These are phyloP conservation scores for Solanum hybrid DNA, from an alignment of 305 asterid species.

Conservation along the genomic window DNA sequence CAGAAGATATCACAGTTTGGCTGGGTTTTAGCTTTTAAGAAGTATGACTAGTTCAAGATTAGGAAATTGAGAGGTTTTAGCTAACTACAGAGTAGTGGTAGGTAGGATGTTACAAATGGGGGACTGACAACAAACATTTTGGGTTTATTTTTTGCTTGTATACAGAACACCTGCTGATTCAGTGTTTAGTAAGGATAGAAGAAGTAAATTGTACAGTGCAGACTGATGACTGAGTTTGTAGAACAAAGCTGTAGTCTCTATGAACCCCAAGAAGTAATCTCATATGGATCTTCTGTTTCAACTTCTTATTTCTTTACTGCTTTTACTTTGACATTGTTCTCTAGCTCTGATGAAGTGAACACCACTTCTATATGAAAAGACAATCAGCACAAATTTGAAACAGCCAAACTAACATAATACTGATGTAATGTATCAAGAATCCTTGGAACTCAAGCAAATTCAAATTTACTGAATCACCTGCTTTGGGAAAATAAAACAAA, in stretches of 20 bases:
- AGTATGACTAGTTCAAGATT: not conserved
- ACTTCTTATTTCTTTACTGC: not conserved
- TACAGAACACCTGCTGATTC: constrained; percentile 11
- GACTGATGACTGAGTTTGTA: not conserved
- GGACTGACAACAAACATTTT: not conserved
- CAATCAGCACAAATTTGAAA: not conserved
- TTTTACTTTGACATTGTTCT: not conserved
- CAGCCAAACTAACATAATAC: not conserved
- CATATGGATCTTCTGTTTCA: not conserved
- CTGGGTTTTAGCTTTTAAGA: not conserved
- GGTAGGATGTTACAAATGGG: constrained; percentile 1
- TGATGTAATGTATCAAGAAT: not conserved
- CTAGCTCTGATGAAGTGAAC: not conserved
- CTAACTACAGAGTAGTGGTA: not conserved
- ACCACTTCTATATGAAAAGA: not conserved
- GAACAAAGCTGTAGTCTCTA: not conserved
- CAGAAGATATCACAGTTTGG: constrained; percentile 1
- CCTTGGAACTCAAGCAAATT: not conserved
- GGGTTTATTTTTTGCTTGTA: constrained; percentile 2
- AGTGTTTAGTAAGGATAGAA: constrained; percentile 11
- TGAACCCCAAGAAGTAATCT: not conserved
- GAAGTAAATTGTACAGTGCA: constrained; percentile 18
- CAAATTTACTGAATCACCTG: not conserved
- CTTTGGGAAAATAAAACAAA: not conserved
- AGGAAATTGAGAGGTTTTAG: constrained; percentile 8